Conservation (phyloP, 225 moss, liverwort and hornwort genomes). For the Pseudoscleropodium purum region DNA sequence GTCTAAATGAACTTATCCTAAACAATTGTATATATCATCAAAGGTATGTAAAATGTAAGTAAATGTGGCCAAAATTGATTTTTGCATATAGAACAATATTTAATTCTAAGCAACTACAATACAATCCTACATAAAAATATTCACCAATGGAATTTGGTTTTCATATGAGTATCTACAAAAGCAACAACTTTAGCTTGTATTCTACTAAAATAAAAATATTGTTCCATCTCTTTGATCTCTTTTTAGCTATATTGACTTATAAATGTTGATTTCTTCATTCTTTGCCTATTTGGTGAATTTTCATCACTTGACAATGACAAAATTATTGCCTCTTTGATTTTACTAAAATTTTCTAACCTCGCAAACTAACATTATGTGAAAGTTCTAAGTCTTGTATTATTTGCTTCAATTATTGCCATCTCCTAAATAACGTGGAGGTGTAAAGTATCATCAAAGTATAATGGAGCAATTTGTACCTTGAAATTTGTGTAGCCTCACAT, state of each 20-base stretch:
- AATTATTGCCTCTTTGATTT: neutral
- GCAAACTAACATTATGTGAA: rapidly evolving
- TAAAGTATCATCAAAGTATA: neutral
- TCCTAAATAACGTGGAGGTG: neutral
- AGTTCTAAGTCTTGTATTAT: neutral
- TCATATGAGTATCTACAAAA: too few relatives aligned
- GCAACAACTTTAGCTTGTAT: rapidly evolving
- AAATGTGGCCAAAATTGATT: neutral
- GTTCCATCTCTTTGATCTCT: neutral
- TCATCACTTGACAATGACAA: neutral
- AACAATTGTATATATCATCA: neutral
- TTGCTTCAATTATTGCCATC: neutral
- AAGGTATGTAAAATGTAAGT: neutral
- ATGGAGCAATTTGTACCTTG: neutral
- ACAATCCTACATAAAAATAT: neutral
- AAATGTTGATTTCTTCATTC: neutral
- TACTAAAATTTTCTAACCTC: neutral
- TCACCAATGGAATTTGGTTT: neutral
- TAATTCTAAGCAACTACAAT: rapidly evolving
- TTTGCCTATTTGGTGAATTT: neutral
- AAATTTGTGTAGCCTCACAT: neutral
- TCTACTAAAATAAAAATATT: neutral
- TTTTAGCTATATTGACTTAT: neutral
- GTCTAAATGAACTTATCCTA: neutral
- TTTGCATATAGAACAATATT: neutral